Evolutionary conservation across 495 filamentous ascomycete genomes (phyloP).

Genomic region (Paragyromitra xinjiangensis): DNA sequence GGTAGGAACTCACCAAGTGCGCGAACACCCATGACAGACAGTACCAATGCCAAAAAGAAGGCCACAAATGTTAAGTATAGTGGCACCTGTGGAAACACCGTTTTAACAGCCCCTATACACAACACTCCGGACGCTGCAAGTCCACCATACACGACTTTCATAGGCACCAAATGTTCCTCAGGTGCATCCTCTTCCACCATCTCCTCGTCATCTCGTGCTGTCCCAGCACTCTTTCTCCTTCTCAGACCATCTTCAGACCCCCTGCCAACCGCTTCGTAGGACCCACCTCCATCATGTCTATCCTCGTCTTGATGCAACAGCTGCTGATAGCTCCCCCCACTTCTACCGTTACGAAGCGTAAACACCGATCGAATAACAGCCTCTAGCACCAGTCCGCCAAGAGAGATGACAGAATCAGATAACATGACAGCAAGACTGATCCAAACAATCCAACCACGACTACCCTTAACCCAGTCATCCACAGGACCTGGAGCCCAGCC

Average conservation of each 20-base stretch:
- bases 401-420: conserved; percentile 85
- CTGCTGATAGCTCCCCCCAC: conserved; percentile 38
- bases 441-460: conserved; percentile 99
- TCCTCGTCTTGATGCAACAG: conserved; percentile 31
- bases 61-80: conserved; percentile 79
- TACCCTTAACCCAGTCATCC: conserved; percentile 85
- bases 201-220: conserved; percentile 8
- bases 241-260: conserved; percentile 16
- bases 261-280: conserved; percentile 33
- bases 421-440: conserved; percentile 95
- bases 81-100: conserved; percentile 76
- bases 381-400: conserved; percentile 78
- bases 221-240: conserved; percentile 20
- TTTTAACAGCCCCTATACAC: conserved; percentile 80
- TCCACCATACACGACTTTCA: conserved; percentile 73
- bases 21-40: conserved; percentile 94
- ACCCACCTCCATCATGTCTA: neutral
- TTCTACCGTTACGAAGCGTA: neutral
- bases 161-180: conserved; percentile 80
- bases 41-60: conserved; percentile 83
- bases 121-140: conserved; percentile 78
- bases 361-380: conserved; percentile 13
- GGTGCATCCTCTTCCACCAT: conserved; percentile 76
- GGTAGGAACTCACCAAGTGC: conserved; percentile 67
- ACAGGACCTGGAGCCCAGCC: conserved; percentile 92